Evolutionary conservation across 345 rosid genomes (phyloP), one percentile per base, ranked within the genome.

Genomic region (Linum usitatissimum): DNA sequence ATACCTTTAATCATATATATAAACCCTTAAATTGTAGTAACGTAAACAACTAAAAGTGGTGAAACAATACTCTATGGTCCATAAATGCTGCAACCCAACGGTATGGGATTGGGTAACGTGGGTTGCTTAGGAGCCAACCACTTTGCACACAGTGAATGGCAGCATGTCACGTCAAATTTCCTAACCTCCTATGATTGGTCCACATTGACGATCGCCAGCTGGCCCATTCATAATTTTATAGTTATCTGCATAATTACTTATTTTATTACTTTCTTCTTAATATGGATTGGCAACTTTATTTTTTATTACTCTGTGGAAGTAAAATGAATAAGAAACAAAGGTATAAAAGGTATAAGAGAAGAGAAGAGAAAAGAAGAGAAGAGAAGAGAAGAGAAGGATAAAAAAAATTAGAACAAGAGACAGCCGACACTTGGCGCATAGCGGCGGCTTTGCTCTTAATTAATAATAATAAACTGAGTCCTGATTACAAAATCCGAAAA

Each of bases 381-480:
- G 19, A 19, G 55, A 14, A 4, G 14, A n/a, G n/a, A n/a, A n/a
- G n/a, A n/a, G n/a, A n/a, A n/a, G n/a, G n/a, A n/a, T n/a, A 53
- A 53, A 19, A 6, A 19, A 19, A 55, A 55, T n/a, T 19, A 4
- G 21, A 55, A 9, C 19, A 17, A 18, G 58, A 23, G 28, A 18
- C 28, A 55, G 58, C 21, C 58, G 58, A 55, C 58, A 55, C 58
- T 55, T 55, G 58, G 58, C 58, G 58, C 28, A 9, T 23, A n/a
- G 12, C 21, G 19, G 30, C 28, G n/a, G n/a, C n/a, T 18, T 8
- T 19, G 18, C 9, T 15, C 55, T 19, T 15, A 53, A 53, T n/a
- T n/a, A 14, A 6, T n/a, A n/a, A n/a, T n/a, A n/a, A 13, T 17
- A 53, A 17, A 53, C 19, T 53, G 19, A n/a, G n/a, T n/a, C n/a